Evolutionary conservation across 225 moss, liverwort and hornwort genomes (phyloP).

Genomic region (Pleurozium schreberi): DNA sequence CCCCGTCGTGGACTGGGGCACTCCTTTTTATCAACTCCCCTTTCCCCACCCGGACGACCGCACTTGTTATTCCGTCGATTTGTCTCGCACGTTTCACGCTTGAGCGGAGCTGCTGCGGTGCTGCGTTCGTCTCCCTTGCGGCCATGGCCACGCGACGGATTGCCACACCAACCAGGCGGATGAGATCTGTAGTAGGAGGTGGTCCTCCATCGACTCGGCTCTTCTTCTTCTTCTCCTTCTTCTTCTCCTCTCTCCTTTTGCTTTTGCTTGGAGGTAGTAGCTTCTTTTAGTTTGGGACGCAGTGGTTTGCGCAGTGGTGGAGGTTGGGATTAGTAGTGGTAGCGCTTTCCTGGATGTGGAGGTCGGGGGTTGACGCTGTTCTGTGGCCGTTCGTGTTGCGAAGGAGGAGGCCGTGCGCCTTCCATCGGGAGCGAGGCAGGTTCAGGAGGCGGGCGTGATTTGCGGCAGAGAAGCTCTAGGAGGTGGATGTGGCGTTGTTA

Average conservation of each 20-base stretch:
- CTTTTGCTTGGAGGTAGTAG: neutral
- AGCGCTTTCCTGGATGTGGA: conserved; percentile 17
- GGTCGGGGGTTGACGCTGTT: conserved; percentile 8
- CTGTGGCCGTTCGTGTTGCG: conserved; percentile 5
- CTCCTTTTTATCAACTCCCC: neutral
- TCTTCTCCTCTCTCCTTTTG: neutral
- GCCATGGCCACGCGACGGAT: conserved; percentile 1
- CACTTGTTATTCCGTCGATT: neutral
- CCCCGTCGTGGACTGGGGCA: neutral
- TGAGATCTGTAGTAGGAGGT: conserved; percentile 6
- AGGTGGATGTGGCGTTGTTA: conserved; percentile 4
- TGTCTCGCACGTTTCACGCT: neutral
- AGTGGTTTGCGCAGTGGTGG: neutral
- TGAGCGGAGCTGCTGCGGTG: neutral
- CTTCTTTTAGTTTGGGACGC: neutral
- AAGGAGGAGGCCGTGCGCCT: conserved; percentile 8
- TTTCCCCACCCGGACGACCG: neutral
- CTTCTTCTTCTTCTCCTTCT: neutral
- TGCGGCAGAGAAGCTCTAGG: neutral
- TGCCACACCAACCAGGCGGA: neutral
- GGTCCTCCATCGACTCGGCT: neutral
- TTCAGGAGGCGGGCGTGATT: conserved; percentile 12
- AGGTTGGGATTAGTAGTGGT: neutral
- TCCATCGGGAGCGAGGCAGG: conserved; percentile 14
- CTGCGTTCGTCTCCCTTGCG: neutral